phyloP scores from a whole-genome alignment of 2,329 filamentous ascomycete species.

The Colletotrichum orbiculare region DNA sequence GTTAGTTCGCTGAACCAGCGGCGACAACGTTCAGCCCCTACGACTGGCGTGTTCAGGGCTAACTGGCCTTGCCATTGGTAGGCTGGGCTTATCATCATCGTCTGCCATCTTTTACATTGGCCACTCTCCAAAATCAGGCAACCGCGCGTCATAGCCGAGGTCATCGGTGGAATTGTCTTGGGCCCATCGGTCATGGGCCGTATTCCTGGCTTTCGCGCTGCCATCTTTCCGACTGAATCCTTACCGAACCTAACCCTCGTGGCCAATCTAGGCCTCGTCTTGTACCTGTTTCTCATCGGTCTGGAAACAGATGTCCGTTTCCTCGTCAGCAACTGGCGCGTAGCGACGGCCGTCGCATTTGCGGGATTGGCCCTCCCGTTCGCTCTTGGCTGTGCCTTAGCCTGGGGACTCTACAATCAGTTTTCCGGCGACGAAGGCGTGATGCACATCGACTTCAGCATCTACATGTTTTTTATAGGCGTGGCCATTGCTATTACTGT shows the following conservation, averaged over 20 bases:
- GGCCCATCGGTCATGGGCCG: slow-evolving; percentile 90
- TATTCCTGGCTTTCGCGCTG: slow-evolving; percentile 79
- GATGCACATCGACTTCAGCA: slow-evolving; percentile 59
- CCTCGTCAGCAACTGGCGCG: slow-evolving; percentile 81
- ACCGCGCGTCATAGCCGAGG: slow-evolving; percentile 85
- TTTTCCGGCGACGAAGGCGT: slow-evolving; percentile 64
- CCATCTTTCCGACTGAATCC: slow-evolving; percentile 81
- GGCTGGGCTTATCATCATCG: slow-evolving; percentile 55
- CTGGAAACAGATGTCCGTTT: slow-evolving; percentile 87
- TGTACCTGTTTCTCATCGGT: slow-evolving; percentile 90
- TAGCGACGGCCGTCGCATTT: slow-evolving; percentile 80
- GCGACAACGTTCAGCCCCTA: no score
- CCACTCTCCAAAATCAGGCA: slow-evolving; percentile 82
- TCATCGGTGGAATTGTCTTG: slow-evolving; percentile 82
- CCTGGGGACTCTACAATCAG: slow-evolving; percentile 82
- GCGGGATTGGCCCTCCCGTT: slow-evolving; percentile 87
- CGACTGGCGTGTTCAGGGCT: no score
- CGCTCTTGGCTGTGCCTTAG: slow-evolving; percentile 81
- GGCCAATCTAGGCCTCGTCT: slow-evolving; percentile 83
- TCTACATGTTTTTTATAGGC: slow-evolving; percentile 81
- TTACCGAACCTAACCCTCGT: slow-evolving; percentile 81
- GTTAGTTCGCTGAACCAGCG: slow-evolving; percentile 37
- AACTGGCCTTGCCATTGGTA: no score
- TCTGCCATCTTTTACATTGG: slow-evolving; percentile 67
- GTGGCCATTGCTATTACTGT: slow-evolving; percentile 90